Conservation (phyloP, 345 rosid species). For the Rhizophora mangle region DNA sequence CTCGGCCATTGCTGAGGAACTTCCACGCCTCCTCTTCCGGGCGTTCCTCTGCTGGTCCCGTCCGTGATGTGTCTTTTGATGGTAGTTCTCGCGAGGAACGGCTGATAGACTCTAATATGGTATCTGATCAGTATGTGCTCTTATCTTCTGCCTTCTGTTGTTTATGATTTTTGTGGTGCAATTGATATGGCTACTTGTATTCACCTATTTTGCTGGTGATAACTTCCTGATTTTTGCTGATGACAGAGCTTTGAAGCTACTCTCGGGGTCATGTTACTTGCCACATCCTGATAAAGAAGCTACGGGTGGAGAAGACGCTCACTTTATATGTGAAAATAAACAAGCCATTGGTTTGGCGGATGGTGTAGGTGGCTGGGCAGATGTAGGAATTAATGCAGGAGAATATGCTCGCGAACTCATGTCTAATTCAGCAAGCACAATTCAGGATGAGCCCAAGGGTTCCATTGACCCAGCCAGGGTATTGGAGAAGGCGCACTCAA, state of each 20-base stretch:
- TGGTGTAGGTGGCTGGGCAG: constrained; percentile 38
- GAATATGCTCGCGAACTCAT: constrained; percentile 29
- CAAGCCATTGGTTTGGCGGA: constrained; percentile 30
- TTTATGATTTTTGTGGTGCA: neutral
- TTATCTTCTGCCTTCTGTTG: constrained; percentile 12
- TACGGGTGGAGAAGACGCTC: constrained; percentile 33
- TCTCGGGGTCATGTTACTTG: constrained; percentile 29
- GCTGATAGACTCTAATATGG: constrained; percentile 32
- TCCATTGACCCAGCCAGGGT: constrained; percentile 27
- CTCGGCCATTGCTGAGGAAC: constrained; percentile 35
- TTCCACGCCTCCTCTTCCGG: constrained; percentile 35
- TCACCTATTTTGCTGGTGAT: constrained; percentile 17
- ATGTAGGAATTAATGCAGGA: constrained; percentile 28
- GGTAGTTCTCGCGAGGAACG: constrained; percentile 51
- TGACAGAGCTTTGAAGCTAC: constrained; percentile 28
- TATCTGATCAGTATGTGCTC: constrained; percentile 48
- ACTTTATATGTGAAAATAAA: constrained; percentile 26
- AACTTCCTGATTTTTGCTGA: constrained; percentile 9
- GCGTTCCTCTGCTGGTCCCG: constrained; percentile 49
- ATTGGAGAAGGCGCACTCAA: constrained; percentile 32
- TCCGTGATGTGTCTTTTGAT: constrained; percentile 56
- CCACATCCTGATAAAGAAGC: constrained; percentile 37
- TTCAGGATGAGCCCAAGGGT: constrained; percentile 20
- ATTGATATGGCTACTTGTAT: neutral
- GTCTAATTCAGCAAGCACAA: constrained; percentile 27